Evolutionary conservation across 768 basidiomycete genomes (phyloP).

Genomic region (Calocybe cyanea): DNA sequence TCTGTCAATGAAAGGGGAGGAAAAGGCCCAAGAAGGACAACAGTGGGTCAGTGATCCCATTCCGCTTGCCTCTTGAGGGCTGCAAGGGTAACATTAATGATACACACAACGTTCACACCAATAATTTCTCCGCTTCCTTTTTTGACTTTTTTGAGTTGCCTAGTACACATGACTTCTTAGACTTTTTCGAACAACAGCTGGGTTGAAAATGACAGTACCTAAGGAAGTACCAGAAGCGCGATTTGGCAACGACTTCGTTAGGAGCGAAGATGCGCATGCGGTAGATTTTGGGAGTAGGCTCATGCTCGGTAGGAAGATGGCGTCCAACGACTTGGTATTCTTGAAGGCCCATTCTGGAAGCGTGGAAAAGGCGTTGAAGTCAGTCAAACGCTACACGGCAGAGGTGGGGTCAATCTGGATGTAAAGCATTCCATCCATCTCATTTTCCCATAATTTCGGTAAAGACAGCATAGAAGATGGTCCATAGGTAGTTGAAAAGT

Average conservation of each 20-base stretch:
- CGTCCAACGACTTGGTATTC: slow-evolving; percentile 99
- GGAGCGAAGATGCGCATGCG: slow-evolving; percentile 99
- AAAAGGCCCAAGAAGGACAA: slow-evolving; percentile 26
- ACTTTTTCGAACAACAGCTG: background rate
- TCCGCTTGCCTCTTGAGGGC: slow-evolving; percentile 86
- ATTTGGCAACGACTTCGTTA: slow-evolving; percentile 98
- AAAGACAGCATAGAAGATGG: slow-evolving; percentile 5
- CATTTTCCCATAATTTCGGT: slow-evolving; percentile 9
- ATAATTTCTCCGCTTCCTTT: slow-evolving; percentile 99
- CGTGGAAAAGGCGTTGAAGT: slow-evolving; percentile 3
- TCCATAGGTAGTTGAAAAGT: background rate
- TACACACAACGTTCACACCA: slow-evolving; percentile 94
- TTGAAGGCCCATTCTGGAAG: slow-evolving; percentile 65
- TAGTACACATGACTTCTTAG: slow-evolving; percentile 26
- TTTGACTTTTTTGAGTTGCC: slow-evolving; percentile 98
- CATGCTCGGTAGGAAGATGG: slow-evolving; percentile 90
- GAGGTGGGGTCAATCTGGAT: slow-evolving; percentile 21
- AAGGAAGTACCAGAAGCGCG: slow-evolving; percentile 99
- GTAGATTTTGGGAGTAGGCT: slow-evolving; percentile 97
- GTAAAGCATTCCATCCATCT: slow-evolving; percentile 24
- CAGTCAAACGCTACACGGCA: slow-evolving; percentile 11
- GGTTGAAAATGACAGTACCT: slow-evolving; percentile 49
- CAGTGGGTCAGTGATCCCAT: slow-evolving; percentile 57
- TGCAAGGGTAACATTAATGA: slow-evolving; percentile 61
- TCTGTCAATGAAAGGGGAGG: too few species aligned